Percentiles rank a stretch among this genome's conserved stretches.
phyloP scores from a whole-genome alignment of 768 basidiomycete genomes.

The Dendrothele bispora region DNA sequence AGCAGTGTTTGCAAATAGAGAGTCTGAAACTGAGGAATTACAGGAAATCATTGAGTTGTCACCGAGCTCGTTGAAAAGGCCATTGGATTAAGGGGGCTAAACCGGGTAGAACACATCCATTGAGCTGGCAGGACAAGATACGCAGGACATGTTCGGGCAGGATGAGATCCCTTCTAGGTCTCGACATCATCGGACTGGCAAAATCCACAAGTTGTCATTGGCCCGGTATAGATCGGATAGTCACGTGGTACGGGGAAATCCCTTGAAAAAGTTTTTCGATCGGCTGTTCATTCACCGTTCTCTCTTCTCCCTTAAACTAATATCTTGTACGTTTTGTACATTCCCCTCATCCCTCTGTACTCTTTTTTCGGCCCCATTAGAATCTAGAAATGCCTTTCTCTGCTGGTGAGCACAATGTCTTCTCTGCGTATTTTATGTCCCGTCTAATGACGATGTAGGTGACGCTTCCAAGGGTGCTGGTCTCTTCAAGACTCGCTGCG shows the following conservation, averaged over 20 bases:
- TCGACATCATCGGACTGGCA: not conserved
- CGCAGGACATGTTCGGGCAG: too few relatives aligned
- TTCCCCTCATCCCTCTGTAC: not conserved
- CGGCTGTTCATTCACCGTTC: not conserved
- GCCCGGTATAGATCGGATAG: not conserved
- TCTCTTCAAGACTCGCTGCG: constrained; percentile 96
- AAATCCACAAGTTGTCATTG: constrained; percentile 7
- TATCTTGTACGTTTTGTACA: constrained; percentile 10
- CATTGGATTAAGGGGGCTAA: too few relatives aligned
- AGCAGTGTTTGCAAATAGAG: too few relatives aligned
- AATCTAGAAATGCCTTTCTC: constrained; percentile 41
- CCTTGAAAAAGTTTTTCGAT: constrained; percentile 5
- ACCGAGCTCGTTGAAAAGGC: too few relatives aligned
- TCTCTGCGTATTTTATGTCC: not conserved
- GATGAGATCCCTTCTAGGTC: too few relatives aligned
- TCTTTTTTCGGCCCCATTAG: too few relatives aligned
- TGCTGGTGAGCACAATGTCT: constrained; percentile 32
- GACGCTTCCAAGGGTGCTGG: constrained; percentile 87
- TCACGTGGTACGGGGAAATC: not conserved
- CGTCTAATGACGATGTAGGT: constrained; percentile 47
- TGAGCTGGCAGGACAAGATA: too few relatives aligned
- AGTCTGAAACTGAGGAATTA: too few relatives aligned
- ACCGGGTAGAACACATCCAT: too few relatives aligned
- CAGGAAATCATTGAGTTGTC: too few relatives aligned
- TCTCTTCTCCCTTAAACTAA: not conserved